Conservation (phyloP, 176 grass and related monocot species). For the Urochloa ruziziensis region DNA sequence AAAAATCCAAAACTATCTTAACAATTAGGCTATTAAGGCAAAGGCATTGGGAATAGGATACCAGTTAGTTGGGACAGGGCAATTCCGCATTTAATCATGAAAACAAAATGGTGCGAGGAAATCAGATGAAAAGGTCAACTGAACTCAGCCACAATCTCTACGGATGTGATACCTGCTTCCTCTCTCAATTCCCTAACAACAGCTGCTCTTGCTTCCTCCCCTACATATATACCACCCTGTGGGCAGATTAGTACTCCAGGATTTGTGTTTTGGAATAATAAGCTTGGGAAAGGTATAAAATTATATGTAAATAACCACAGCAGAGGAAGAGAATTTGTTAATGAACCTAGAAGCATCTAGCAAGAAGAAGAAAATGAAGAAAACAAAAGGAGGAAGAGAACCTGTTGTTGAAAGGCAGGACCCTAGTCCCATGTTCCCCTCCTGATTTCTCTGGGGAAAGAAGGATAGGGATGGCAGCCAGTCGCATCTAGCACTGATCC, state of each 20-base stretch:
- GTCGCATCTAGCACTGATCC: conserved; percentile 82
- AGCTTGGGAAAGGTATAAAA: no score
- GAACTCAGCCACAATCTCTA: conserved; percentile 81
- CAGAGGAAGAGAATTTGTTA: background rate
- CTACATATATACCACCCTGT: conserved; percentile 78
- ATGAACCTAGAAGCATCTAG: background rate
- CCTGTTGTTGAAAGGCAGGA: conserved; percentile 86
- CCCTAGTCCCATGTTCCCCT: no score
- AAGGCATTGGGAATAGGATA: background rate
- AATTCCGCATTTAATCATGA: background rate
- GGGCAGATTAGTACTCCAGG: background rate
- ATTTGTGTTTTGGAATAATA: no score
- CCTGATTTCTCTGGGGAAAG: conserved; percentile 62
- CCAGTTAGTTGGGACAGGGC: background rate
- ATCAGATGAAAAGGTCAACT: background rate
- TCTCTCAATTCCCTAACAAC: conserved; percentile 82
- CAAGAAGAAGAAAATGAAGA: no score
- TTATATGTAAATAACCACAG: no score
- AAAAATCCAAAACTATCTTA: background rate
- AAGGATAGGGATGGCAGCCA: no score
- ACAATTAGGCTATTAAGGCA: background rate
- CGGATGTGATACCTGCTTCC: conserved; percentile 79
- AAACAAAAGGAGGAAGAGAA: background rate
- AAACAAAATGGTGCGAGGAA: background rate
- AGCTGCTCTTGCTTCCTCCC: conserved; percentile 67